Percentiles rank a stretch among this genome's conserved stretches.
Conservation (phyloP, 768 basidiomycete species). For the Mycena epipterygia region DNA sequence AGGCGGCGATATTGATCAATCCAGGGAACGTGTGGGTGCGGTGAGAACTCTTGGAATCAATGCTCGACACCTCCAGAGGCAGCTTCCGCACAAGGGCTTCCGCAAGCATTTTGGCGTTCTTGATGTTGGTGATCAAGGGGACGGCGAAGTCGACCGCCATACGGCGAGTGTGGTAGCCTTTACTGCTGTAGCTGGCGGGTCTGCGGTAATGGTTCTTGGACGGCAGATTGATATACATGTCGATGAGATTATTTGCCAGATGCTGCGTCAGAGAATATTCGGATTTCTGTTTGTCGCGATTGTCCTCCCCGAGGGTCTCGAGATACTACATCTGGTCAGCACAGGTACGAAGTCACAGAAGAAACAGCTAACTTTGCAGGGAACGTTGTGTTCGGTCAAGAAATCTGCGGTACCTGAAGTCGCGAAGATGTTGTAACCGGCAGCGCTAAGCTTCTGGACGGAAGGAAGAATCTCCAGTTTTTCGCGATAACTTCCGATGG, state of each 20-base stretch:
- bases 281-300: constrained; percentile 87
- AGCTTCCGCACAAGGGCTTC: constrained; percentile 93
- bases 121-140: constrained; percentile 97
- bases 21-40: constrained; percentile 93
- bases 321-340: constrained; percentile 71
- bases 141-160: constrained; percentile 99
- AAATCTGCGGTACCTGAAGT: constrained; percentile 98
- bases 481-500: constrained; percentile 96
- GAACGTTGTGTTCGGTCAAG: constrained; percentile 95
- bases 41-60: constrained; percentile 97
- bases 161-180: constrained; percentile 95
- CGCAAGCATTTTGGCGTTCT: constrained; percentile 96
- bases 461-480: constrained; percentile 96
- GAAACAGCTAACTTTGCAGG: constrained; percentile 81
- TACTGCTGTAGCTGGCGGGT: constrained; percentile 96
- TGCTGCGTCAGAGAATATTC: constrained; percentile 99
- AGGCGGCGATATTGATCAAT: constrained; percentile 89
- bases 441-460: constrained; percentile 93
- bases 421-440: constrained; percentile 96
- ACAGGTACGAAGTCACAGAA: background rate
- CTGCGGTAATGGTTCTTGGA: constrained; percentile 98
- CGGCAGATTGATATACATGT: constrained; percentile 99
- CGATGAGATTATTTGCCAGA: constrained; percentile 95
- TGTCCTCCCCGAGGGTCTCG: constrained; percentile 86
- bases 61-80: constrained; percentile 89